phyloP scores from a whole-genome alignment of 1,284 basidiomycete genomes.

The Dichomitus squalens region DNA sequence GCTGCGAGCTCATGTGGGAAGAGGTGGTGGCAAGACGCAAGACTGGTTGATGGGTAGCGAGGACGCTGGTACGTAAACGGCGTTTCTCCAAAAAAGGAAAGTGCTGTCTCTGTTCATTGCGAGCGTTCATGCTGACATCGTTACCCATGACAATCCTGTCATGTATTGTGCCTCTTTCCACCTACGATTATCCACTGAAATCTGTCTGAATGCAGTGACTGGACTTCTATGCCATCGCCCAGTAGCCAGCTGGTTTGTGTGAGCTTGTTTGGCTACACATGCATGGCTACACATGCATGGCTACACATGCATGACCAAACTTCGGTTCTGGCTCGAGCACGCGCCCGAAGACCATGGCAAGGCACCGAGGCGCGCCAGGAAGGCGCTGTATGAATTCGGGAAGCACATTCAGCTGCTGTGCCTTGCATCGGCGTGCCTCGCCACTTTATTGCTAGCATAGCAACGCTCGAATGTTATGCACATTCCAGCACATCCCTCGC shows the following conservation, averaged over 20 bases:
- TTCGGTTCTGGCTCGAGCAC: conserved; percentile 1
- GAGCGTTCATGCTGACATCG: not conserved
- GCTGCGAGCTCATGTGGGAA: conserved; percentile 48
- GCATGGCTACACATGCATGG: conserved; percentile 26
- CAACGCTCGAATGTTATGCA: too few relatives aligned
- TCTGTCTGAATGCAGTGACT: not conserved
- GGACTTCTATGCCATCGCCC: not conserved
- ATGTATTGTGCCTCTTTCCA: too few relatives aligned
- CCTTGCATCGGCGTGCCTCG: conserved; percentile 1
- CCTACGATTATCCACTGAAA: too few relatives aligned
- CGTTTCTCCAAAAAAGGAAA: not conserved
- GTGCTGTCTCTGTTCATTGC: not conserved
- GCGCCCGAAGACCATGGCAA: conserved; percentile 6
- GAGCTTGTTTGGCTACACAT: conserved; percentile 28
- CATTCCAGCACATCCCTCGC: too few relatives aligned
- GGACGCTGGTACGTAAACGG: not conserved
- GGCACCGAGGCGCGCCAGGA: conserved; percentile 6
- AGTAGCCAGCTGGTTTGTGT: conserved; percentile 19
- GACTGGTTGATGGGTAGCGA: not conserved
- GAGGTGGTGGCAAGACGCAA: conserved; percentile 23
- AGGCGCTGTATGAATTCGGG: not conserved
- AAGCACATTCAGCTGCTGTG: not conserved
- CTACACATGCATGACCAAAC: conserved; percentile 19
- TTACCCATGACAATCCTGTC: too few relatives aligned
- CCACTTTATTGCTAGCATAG: not conserved